These are phyloP conservation scores for Pleomassaria siparia DNA, from an alignment of 2,329 filamentous ascomycete species.

Conservation along the genomic window DNA sequence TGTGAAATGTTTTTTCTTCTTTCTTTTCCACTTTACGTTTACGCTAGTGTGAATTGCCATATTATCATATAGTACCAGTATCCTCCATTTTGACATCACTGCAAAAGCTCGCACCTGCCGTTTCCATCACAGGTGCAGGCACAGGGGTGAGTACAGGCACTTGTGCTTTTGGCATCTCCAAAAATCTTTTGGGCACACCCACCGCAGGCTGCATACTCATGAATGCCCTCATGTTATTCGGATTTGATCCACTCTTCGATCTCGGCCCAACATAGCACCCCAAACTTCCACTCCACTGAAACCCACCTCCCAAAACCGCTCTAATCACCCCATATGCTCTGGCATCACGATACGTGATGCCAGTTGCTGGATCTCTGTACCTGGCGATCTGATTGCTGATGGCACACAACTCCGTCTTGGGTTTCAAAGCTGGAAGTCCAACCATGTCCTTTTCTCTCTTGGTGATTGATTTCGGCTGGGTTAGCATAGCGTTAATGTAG, in stretches of 20 bases:
- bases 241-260: slow-evolving; percentile 18
- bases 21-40: too few relatives aligned
- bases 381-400: slow-evolving; percentile 81
- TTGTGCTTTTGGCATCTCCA: slow-evolving; percentile 14
- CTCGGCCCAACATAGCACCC: slow-evolving; percentile 78
- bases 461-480: slow-evolving; percentile 48
- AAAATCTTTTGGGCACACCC: slow-evolving; percentile 80
- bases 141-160: background rate
- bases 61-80: background rate
- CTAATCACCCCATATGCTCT: slow-evolving; percentile 82
- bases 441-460: slow-evolving; percentile 43
- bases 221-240: slow-evolving; percentile 22
- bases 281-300: slow-evolving; percentile 78
- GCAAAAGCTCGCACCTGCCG: background rate
- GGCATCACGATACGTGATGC: slow-evolving; percentile 76
- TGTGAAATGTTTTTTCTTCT: too few relatives aligned
- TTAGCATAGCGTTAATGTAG: slow-evolving; percentile 44
- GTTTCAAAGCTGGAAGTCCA: slow-evolving; percentile 19
- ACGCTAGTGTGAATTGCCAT: too few relatives aligned
- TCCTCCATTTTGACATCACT: slow-evolving; percentile 2
- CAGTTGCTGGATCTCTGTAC: slow-evolving; percentile 83
- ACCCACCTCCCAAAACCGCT: slow-evolving; percentile 70
- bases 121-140: background rate
- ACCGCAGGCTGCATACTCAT: slow-evolving; percentile 61
- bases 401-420: slow-evolving; percentile 59